Evolutionary conservation across 768 basidiomycete species (phyloP).

Genomic region (Serendipita sp.): DNA sequence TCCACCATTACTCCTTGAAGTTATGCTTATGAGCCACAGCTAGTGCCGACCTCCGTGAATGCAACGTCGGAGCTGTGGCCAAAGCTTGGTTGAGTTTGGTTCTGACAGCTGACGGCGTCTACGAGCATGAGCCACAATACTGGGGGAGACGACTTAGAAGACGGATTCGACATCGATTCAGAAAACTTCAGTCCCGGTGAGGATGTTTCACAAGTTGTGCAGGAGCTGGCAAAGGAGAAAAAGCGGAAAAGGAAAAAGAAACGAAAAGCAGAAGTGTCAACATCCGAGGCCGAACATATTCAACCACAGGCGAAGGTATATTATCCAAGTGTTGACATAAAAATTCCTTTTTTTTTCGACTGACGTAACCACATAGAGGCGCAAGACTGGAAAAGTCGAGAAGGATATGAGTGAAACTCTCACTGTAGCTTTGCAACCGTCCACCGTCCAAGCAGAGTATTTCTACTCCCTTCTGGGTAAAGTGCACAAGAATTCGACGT

Average conservation of each 20-base stretch:
- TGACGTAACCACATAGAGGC: constrained; percentile 41
- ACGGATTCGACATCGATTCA: constrained; percentile 42
- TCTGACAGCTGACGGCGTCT: background rate
- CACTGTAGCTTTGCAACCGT: constrained; percentile 42
- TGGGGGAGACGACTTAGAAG: constrained; percentile 65
- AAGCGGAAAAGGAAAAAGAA: constrained; percentile 57
- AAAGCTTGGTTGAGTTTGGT: background rate
- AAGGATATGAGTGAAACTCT: constrained; percentile 18
- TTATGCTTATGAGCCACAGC: too few relatives aligned
- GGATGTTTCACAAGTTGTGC: constrained; percentile 16
- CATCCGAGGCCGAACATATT: background rate
- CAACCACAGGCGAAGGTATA: too few relatives aligned
- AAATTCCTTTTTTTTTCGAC: constrained; percentile 9
- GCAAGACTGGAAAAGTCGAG: constrained; percentile 16
- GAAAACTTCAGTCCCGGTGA: constrained; percentile 24
- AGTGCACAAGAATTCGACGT: constrained; percentile 49
- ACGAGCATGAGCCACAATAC: constrained; percentile 20
- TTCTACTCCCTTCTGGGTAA: constrained; percentile 51
- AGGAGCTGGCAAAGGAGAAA: constrained; percentile 14
- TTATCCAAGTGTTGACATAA: background rate
- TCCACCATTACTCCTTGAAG: background rate
- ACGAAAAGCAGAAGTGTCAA: constrained; percentile 28
- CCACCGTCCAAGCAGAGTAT: constrained; percentile 43
- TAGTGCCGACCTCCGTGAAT: background rate
- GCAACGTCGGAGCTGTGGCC: background rate